A percentile compares a stretch with the other conserved stretches of the same genome.
phyloP scores from a whole-genome alignment of 108 stramenopile genomes.

The Nitzschia sp. region DNA sequence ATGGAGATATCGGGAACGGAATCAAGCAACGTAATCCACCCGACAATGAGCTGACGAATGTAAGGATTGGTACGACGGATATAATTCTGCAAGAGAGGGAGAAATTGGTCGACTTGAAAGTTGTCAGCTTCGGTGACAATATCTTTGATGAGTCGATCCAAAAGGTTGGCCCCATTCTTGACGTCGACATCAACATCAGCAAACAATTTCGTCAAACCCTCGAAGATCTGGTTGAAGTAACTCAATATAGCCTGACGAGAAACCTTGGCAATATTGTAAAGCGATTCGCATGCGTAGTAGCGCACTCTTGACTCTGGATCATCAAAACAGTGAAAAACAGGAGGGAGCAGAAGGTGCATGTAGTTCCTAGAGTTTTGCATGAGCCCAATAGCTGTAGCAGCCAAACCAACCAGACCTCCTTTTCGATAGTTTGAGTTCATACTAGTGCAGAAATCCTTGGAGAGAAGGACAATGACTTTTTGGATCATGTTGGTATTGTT shows the following conservation, averaged over 20 bases:
- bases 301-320: conserved; percentile 95
- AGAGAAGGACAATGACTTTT: conserved; percentile 81
- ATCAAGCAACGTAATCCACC: conserved; percentile 97
- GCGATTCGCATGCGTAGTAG: conserved; percentile 96
- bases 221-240: conserved; percentile 95
- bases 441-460: conserved; percentile 94
- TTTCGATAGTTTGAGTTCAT: conserved; percentile 98
- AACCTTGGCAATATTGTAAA: conserved; percentile 99
- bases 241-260: conserved; percentile 78
- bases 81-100: conserved; percentile 95
- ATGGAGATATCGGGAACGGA: conserved; percentile 94
- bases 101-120: conserved; percentile 94
- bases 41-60: conserved; percentile 94
- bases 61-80: conserved; percentile 94
- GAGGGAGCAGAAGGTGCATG: conserved; percentile 87
- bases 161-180: conserved; percentile 94
- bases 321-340: conserved; percentile 97
- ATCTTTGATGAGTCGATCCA: conserved; percentile 94
- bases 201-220: conserved; percentile 93
- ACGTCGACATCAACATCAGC: conserved; percentile 98
- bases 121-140: conserved; percentile 93
- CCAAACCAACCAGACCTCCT: conserved; percentile 96
- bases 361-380: conserved; percentile 65
- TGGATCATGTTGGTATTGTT: conserved; percentile 75
- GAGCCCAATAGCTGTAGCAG: conserved; percentile 94